Conservation (phyloP, 169 alveolate genomes). For the Cryptosporidium ryanae region DNA sequence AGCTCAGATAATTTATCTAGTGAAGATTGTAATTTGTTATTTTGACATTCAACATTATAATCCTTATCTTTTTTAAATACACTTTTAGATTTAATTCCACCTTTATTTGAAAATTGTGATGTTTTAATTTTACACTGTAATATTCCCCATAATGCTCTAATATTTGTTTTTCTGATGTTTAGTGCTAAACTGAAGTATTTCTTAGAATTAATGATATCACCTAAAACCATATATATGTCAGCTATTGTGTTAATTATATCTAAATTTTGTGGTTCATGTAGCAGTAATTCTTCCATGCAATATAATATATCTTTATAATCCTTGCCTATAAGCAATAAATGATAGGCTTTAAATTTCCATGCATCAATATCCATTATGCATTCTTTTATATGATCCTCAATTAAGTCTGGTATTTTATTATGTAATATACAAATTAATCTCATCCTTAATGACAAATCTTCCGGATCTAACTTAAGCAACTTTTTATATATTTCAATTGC, state of each 20-base stretch:
- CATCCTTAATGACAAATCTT: conserved; percentile 33
- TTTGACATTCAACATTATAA: neutral
- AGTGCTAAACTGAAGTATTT: conserved; percentile 42
- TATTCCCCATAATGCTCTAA: conserved; percentile 72
- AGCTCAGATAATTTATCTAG: conserved; percentile 16
- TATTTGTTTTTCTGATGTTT: conserved; percentile 20
- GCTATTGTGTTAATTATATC: conserved; percentile 51
- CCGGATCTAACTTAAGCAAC: conserved; percentile 41
- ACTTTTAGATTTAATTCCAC: neutral
- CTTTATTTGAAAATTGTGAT: neutral
- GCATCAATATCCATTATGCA: conserved; percentile 46
- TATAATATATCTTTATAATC: conserved; percentile 38
- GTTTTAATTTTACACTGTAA: neutral
- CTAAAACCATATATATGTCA: conserved; percentile 31
- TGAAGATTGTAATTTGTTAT: neutral
- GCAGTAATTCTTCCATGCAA: conserved; percentile 56
- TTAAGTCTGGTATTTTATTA: neutral
- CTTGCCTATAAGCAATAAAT: neutral
- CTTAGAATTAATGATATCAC: conserved; percentile 9
- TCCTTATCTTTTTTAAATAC: neutral
- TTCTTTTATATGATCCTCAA: conserved; percentile 50
- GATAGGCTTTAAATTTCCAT: conserved; percentile 52
- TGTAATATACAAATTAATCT: conserved; percentile 29
- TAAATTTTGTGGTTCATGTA: conserved; percentile 66
- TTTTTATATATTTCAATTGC: conserved; percentile 55